A percentile compares a stretch with the other conserved stretches of the same genome.
phyloP scores from a whole-genome alignment of 1,139 yeast genomes.

The Diutina sp. region DNA sequence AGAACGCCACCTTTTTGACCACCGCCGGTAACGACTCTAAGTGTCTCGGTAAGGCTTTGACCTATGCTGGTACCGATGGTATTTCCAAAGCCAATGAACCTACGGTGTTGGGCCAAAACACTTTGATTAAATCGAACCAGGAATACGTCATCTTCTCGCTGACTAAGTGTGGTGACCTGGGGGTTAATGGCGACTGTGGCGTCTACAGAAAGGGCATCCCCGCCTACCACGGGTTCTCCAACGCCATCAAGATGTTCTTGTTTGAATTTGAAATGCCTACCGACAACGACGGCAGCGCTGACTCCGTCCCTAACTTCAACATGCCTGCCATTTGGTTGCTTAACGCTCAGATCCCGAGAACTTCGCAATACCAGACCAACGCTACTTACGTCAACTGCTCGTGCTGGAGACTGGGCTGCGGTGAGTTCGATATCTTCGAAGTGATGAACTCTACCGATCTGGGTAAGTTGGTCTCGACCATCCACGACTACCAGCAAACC shows the following conservation, averaged over 20 bases:
- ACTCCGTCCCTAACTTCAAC: constrained; percentile 39
- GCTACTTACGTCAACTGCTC: constrained; percentile 43
- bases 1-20: constrained; percentile 75
- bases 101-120: constrained; percentile 47
- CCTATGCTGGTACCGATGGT: constrained; percentile 71
- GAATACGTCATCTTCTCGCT: constrained; percentile 75
- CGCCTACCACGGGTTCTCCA: constrained; percentile 86
- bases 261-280: constrained; percentile 89
- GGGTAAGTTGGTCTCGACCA: constrained; percentile 60
- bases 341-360: constrained; percentile 90
- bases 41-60: constrained; percentile 79
- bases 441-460: constrained; percentile 52
- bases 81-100: constrained; percentile 48
- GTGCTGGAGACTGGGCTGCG: constrained; percentile 95
- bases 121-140: constrained; percentile 49
- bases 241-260: constrained; percentile 67
- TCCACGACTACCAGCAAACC: constrained; percentile 80
- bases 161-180: constrained; percentile 39
- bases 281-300: constrained; percentile 28
- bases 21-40: constrained; percentile 65
- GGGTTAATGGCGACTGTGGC: constrained; percentile 58
- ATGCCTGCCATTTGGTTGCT: constrained; percentile 97
- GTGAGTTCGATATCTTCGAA: constrained; percentile 90
- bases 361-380: constrained; percentile 70
- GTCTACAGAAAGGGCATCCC: constrained; percentile 77